These are phyloP conservation scores for Globisporangium nunn DNA, from an alignment of 352 stramenopile species.

Conservation along the genomic window DNA sequence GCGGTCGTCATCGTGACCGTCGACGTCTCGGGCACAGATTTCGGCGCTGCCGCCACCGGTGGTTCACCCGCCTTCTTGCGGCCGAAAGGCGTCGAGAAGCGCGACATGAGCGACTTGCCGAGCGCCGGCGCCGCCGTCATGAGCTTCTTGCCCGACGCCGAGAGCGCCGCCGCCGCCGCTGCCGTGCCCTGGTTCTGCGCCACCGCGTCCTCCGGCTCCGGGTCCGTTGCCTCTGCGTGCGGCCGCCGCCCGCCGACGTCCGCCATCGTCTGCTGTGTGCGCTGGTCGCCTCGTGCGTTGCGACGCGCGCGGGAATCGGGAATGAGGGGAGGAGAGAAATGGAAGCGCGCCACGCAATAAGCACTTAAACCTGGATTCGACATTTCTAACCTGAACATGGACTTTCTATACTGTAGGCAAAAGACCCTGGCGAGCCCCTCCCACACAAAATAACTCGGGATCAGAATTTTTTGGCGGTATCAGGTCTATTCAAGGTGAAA, in stretches of 20 bases:
- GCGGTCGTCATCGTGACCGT: constrained; percentile 1
- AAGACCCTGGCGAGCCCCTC: too few relatives aligned
- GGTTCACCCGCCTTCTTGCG: constrained; percentile 9
- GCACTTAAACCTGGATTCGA: too few relatives aligned
- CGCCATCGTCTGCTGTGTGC: background rate
- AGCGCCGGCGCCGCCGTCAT: constrained; percentile 14
- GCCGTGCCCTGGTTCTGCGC: background rate
- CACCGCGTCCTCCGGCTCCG: constrained; percentile 16
- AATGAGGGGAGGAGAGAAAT: background rate
- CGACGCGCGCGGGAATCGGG: background rate
- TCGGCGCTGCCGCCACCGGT: background rate
- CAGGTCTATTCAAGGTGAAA: too few relatives aligned
- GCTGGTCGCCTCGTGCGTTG: background rate
- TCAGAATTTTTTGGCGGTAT: too few relatives aligned
- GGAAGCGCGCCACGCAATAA: background rate
- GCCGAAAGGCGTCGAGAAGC: constrained; percentile 14
- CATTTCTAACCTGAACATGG: too few relatives aligned
- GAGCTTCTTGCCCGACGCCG: constrained; percentile 13
- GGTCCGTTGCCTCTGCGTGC: constrained; percentile 7
- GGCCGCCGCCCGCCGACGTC: background rate
- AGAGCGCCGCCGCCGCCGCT: constrained; percentile 1
- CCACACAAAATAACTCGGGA: too few relatives aligned
- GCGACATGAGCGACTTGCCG: constrained; percentile 16
- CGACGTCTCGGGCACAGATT: background rate
- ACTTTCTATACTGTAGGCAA: too few relatives aligned